These are phyloP conservation scores for Posidonia australis DNA, from an alignment of 106 monocot species.

Conservation along the genomic window DNA sequence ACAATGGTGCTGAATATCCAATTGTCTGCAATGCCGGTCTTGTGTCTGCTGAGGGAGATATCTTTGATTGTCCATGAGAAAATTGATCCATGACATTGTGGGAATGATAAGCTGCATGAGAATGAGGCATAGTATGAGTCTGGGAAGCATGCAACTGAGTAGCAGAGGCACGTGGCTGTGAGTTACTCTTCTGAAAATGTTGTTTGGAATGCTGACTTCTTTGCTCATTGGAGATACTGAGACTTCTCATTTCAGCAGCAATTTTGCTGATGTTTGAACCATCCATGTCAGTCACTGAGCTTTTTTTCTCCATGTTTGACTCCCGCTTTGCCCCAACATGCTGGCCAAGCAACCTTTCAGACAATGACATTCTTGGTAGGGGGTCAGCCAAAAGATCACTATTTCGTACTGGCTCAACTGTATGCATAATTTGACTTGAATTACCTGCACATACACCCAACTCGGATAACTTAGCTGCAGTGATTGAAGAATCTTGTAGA, in stretches of 20 bases:
- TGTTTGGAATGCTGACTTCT: slow-evolving; percentile 22
- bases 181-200: slow-evolving; percentile 22
- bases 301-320: slow-evolving; percentile 10
- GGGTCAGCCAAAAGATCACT: slow-evolving; percentile 4
- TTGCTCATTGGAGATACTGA: slow-evolving; percentile 38
- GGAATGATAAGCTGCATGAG: slow-evolving; percentile 19
- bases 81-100: slow-evolving; percentile 25
- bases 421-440: slow-evolving; percentile 3
- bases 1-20: slow-evolving; percentile 34
- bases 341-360: slow-evolving; percentile 14
- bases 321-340: slow-evolving; percentile 2
- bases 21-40: slow-evolving; percentile 36
- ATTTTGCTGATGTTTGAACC: slow-evolving; percentile 25
- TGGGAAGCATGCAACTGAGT: slow-evolving; percentile 24
- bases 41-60: slow-evolving; percentile 27
- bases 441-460: not conserved
- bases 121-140: slow-evolving; percentile 23
- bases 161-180: slow-evolving; percentile 16
- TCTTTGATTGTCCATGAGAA: slow-evolving; percentile 30
- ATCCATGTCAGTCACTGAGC: slow-evolving; percentile 1
- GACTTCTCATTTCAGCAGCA: slow-evolving; percentile 38
- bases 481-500: slow-evolving; percentile 22
- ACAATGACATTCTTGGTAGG: slow-evolving; percentile 17
- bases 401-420: slow-evolving; percentile 6
- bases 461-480: slow-evolving; percentile 10